These are phyloP conservation scores for Fomes fomentarius DNA, from an alignment of 1,284 basidiomycete species.

Conservation along the genomic window DNA sequence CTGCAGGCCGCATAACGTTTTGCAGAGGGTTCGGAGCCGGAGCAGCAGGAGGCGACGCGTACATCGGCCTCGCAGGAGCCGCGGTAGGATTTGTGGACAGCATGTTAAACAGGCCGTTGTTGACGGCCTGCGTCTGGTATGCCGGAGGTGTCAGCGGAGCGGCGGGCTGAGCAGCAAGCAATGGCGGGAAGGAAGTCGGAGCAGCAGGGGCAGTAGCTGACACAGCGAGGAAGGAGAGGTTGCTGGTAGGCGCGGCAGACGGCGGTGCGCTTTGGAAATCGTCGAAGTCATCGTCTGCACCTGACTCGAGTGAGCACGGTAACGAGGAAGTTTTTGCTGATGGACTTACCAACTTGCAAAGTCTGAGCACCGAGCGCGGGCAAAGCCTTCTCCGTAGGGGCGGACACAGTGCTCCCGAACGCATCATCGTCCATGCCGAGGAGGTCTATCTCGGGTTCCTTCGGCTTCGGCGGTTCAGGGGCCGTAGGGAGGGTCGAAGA, in stretches of 20 bases:
- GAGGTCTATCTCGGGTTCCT: conserved; percentile 38
- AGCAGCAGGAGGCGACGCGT: conserved; percentile 25
- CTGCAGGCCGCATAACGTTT: conserved; percentile 14
- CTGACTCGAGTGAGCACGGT: background rate
- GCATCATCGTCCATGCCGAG: conserved; percentile 78
- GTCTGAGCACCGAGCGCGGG: conserved; percentile 43
- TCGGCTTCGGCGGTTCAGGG: conserved; percentile 44
- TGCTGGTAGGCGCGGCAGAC: conserved; percentile 35
- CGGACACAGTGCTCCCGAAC: conserved; percentile 23
- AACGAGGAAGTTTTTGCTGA: no score
- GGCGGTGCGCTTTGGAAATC: conserved; percentile 87
- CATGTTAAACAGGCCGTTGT: conserved; percentile 29
- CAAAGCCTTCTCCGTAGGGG: conserved; percentile 57
- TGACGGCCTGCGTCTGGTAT: conserved; percentile 9
- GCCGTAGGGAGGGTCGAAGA: conserved; percentile 48
- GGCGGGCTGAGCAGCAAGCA: conserved; percentile 18
- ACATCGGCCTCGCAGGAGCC: conserved; percentile 22
- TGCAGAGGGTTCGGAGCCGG: conserved; percentile 23
- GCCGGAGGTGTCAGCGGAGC: conserved; percentile 20
- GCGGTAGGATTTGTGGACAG: conserved; percentile 18
- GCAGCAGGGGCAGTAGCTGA: conserved; percentile 13
- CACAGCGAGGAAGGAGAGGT: conserved; percentile 34
- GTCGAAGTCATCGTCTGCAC: conserved; percentile 82
- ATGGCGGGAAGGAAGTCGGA: conserved; percentile 22
- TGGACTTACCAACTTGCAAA: conserved; percentile 44